Conservation (phyloP, 2,329 filamentous ascomycete genomes). For the Colletotrichum sublineola region DNA sequence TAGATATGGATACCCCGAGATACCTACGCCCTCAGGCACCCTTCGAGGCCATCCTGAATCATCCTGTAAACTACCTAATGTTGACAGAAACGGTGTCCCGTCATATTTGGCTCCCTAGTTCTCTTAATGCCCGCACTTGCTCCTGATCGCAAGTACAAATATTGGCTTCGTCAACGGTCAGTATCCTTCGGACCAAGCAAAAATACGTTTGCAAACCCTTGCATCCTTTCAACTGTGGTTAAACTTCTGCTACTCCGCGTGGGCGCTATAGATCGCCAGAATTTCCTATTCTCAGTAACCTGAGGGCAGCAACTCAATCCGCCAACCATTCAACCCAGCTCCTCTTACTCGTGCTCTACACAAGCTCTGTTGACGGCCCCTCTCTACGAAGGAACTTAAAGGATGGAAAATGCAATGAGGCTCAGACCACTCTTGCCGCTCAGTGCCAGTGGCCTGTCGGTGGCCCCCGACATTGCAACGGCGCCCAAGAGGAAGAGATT, state of each 20-base stretch:
- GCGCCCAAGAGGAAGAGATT: constrained; percentile 21
- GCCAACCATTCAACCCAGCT: not conserved
- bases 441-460: not conserved
- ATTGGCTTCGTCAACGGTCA: not conserved
- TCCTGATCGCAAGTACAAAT: not conserved
- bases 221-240: no score
- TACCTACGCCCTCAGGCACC: not conserved
- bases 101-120: not conserved
- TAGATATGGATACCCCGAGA: not conserved
- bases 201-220: no score
- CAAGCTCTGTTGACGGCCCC: not conserved
- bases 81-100: not conserved
- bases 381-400: not conserved
- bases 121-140: no score
- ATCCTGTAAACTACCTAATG: not conserved
- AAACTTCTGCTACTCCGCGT: no score
- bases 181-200: no score
- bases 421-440: constrained; percentile 23
- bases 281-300: not conserved
- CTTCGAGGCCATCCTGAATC: not conserved
- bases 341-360: fast-evolving
- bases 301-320: not conserved
- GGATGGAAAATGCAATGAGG: constrained; percentile 7
- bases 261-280: no score
- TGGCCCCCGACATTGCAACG: not conserved